A percentile compares a stretch with the other conserved stretches of the same genome.
phyloP scores from a whole-genome alignment of 306 rosid species.

The Cyclanthera cordifolia region DNA sequence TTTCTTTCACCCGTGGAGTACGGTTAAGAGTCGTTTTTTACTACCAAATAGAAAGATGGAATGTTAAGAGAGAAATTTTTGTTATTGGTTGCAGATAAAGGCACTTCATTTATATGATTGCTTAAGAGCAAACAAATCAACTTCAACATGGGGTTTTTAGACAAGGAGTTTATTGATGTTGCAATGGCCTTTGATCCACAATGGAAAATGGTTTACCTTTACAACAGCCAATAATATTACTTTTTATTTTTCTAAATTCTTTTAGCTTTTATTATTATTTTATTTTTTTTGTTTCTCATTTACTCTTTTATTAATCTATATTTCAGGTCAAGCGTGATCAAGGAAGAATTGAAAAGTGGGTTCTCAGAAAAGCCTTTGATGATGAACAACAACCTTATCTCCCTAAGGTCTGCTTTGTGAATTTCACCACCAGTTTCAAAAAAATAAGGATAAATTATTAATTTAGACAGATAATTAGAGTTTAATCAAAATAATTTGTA shows the following conservation, averaged over 20 bases:
- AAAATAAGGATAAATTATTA: too few species aligned
- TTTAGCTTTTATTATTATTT: too few species aligned
- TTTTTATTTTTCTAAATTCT: too few species aligned
- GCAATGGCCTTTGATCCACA: conserved; percentile 87
- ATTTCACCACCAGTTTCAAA: too few species aligned
- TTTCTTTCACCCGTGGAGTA: too few species aligned
- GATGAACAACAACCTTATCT: conserved; percentile 82
- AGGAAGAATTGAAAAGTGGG: conserved; percentile 87
- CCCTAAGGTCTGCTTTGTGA: conserved; percentile 52
- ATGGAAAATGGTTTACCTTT: conserved; percentile 48
- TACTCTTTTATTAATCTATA: neutral
- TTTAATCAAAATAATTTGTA: too few species aligned
- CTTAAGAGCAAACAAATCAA: conserved; percentile 76
- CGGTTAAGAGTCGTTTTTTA: too few species aligned
- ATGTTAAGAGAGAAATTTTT: too few species aligned
- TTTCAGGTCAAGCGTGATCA: conserved; percentile 55
- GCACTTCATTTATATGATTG: conserved; percentile 87
- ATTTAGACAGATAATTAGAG: too few species aligned
- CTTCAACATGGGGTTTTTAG: conserved; percentile 97
- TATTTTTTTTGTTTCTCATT: too few species aligned
- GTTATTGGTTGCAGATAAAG: conserved; percentile 61
- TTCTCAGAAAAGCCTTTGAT: conserved; percentile 81
- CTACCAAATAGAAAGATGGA: too few species aligned
- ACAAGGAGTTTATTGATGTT: conserved; percentile 59
- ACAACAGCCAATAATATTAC: neutral